These are phyloP conservation scores for Lolium perenne DNA, from an alignment of 176 grass and related monocot genomes.

Conservation along the genomic window DNA sequence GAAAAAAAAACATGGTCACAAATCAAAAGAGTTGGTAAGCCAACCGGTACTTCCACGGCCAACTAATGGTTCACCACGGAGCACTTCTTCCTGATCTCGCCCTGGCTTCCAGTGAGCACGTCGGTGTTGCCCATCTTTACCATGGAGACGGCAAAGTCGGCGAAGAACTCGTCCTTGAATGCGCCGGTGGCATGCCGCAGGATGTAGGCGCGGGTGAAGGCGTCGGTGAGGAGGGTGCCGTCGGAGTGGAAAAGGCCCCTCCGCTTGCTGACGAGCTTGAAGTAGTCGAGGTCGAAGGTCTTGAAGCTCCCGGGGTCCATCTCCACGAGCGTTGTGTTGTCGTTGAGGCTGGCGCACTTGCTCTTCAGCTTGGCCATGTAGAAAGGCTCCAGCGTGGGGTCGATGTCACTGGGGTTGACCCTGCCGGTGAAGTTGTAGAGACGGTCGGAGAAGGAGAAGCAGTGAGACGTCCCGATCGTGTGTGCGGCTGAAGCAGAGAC, in stretches of 20 bases:
- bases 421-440: slow-evolving; percentile 90
- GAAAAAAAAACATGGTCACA: not conserved
- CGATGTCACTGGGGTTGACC: slow-evolving; percentile 58
- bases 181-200: slow-evolving; percentile 50
- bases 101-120: slow-evolving; percentile 61
- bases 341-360: slow-evolving; percentile 62
- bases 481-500: slow-evolving; percentile 41
- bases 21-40: not conserved
- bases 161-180: slow-evolving; percentile 60
- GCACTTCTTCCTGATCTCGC: slow-evolving; percentile 83
- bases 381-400: slow-evolving; percentile 52
- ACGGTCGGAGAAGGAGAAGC: slow-evolving; percentile 58
- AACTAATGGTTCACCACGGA: slow-evolving; percentile 45
- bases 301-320: slow-evolving; percentile 93
- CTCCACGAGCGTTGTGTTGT: slow-evolving; percentile 74
- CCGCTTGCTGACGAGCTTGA: slow-evolving; percentile 54
- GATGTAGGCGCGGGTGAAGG: slow-evolving; percentile 65
- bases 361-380: slow-evolving; percentile 53
- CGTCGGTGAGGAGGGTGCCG: slow-evolving; percentile 64
- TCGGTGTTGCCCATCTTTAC: slow-evolving; percentile 65
- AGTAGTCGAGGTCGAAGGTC: slow-evolving; percentile 81
- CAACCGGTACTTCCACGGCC: not conserved
- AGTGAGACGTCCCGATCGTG: slow-evolving; percentile 86
- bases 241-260: slow-evolving; percentile 85
- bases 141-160: slow-evolving; percentile 72